These are phyloP conservation scores for Candida pseudoviswanathii DNA, from an alignment of 1,139 yeast species.

Conservation along the genomic window DNA sequence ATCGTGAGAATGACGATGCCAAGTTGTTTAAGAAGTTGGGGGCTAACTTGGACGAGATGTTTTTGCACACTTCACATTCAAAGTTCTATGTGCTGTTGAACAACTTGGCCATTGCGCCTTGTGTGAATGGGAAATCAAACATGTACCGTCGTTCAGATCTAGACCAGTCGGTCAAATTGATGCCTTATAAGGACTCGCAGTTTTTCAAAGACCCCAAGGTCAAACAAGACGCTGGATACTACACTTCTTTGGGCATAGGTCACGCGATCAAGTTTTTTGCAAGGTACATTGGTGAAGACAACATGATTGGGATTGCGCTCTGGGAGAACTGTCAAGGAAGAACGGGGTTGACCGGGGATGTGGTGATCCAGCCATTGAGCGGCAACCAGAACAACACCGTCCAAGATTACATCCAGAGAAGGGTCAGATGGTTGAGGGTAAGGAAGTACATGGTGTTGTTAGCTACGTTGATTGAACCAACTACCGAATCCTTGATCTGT, in stretches of 20 bases:
- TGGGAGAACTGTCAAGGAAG: constrained; percentile 74
- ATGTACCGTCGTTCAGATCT: constrained; percentile 70
- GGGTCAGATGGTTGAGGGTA: constrained; percentile 88
- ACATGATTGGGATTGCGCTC: constrained; percentile 85
- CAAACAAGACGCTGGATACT: constrained; percentile 32
- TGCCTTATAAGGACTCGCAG: constrained; percentile 24
- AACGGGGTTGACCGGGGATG: constrained; percentile 78
- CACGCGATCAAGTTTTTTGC: constrained; percentile 66
- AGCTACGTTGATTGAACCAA: constrained; percentile 85
- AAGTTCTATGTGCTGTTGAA: constrained; percentile 83
- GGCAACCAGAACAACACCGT: constrained; percentile 47
- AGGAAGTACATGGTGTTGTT: constrained; percentile 84
- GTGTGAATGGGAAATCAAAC: constrained; percentile 93
- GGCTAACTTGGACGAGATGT: constrained; percentile 83
- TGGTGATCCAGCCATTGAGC: constrained; percentile 76
- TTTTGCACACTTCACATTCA: constrained; percentile 78
- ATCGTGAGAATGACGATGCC: constrained; percentile 6
- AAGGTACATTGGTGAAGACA: constrained; percentile 87
- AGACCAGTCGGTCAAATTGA: constrained; percentile 59
- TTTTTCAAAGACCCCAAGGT: constrained; percentile 38
- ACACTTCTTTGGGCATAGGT: constrained; percentile 47
- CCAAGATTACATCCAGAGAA: constrained; percentile 61
- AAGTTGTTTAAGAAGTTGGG: constrained; percentile 46
- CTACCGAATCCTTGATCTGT: constrained; percentile 74
- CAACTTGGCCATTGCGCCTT: constrained; percentile 77